Evolutionary conservation across 352 stramenopile species (phyloP).

Genomic region (Blastocystis sp.): DNA sequence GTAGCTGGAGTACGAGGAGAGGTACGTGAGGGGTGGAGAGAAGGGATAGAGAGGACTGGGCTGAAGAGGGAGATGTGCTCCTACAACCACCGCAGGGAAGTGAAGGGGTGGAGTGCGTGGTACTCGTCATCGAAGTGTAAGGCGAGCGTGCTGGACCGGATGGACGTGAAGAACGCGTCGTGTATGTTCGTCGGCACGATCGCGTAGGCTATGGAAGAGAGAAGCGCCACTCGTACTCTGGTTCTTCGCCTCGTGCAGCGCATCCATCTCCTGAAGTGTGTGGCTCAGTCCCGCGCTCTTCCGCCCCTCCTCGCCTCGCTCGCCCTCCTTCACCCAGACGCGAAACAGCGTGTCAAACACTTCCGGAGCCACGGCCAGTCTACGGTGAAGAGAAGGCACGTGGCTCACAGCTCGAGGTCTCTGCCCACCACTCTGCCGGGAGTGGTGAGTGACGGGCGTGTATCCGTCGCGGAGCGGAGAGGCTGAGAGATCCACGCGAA

Average conservation of each 20-base stretch:
- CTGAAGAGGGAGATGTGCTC: not conserved
- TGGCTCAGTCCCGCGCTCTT: not conserved
- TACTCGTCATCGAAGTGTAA: not conserved
- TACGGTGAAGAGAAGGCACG: not conserved
- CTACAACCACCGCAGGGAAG: constrained; percentile 3
- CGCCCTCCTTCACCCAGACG: constrained; percentile 2
- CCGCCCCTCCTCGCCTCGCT: not conserved
- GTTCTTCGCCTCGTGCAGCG: not conserved
- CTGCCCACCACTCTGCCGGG: not conserved
- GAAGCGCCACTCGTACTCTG: not conserved
- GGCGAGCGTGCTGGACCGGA: not conserved
- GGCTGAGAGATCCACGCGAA: constrained; percentile 2
- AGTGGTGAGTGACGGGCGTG: not conserved
- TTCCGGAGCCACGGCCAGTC: not conserved
- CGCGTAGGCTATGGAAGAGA: not conserved
- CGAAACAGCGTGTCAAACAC: constrained; percentile 15
- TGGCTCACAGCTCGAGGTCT: not conserved
- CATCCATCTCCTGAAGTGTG: not conserved
- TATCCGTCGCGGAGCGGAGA: not conserved
- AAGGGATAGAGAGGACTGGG: not conserved
- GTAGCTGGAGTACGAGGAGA: no score
- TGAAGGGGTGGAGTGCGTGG: not conserved
- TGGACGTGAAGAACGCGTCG: not conserved
- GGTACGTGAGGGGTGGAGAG: constrained; percentile 23
- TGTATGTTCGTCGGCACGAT: constrained; percentile 12